Conservation (phyloP, 2,329 filamentous ascomycete genomes). For the Triangularia setosa region DNA sequence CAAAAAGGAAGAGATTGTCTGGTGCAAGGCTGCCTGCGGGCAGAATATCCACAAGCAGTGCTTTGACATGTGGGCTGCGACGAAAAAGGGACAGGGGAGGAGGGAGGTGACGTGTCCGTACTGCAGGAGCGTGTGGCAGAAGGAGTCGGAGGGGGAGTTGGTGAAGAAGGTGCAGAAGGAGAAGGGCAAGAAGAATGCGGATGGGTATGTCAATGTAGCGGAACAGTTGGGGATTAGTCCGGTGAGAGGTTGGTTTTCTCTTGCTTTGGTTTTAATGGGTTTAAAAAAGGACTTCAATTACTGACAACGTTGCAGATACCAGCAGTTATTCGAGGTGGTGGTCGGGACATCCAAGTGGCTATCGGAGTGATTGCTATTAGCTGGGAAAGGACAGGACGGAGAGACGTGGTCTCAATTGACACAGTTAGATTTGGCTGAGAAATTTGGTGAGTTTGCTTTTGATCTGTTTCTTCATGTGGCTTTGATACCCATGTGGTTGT, state of each 20-base stretch:
- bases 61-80: constrained; percentile 51
- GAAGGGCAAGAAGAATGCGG: constrained; percentile 37
- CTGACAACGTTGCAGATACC: constrained; percentile 23
- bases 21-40: constrained; percentile 49
- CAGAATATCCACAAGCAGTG: constrained; percentile 54
- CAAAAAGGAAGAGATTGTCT: constrained; percentile 40
- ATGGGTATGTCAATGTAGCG: constrained; percentile 62
- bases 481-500: background rate
- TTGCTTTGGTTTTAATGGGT: background rate
- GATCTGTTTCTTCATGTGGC: background rate
- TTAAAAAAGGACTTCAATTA: background rate
- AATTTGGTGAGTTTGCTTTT: background rate
- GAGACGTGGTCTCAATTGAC: background rate
- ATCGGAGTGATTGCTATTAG: constrained; percentile 13
- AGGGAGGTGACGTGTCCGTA: constrained; percentile 54
- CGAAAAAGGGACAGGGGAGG: constrained; percentile 36
- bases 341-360: constrained; percentile 20
- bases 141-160: constrained; percentile 41
- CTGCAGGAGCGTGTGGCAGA: constrained; percentile 56
- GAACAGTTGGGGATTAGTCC: constrained; percentile 55
- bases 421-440: constrained; percentile 9
- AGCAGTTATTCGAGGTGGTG: constrained; percentile 30
- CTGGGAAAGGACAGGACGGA: background rate
- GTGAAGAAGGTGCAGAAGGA: constrained; percentile 41
- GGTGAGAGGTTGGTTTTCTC: constrained; percentile 41